These are phyloP conservation scores for Primulina eburnea DNA, from an alignment of 257 asterid genomes.

Conservation along the genomic window DNA sequence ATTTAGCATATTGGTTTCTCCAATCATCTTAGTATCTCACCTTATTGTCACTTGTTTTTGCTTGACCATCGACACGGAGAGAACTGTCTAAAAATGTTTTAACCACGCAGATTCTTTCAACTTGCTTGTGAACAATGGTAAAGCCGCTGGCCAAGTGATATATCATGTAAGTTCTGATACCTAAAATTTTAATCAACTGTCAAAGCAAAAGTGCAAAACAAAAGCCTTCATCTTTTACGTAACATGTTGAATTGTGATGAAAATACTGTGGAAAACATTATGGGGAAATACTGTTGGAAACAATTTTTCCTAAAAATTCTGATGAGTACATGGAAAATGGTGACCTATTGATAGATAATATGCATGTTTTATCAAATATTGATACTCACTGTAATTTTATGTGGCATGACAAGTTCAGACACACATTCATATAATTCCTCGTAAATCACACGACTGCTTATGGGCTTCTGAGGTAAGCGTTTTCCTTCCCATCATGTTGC, in stretches of 20 bases:
- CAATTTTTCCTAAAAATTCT: neutral
- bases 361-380: slow-evolving; percentile 12
- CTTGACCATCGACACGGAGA: neutral
- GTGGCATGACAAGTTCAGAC: slow-evolving; percentile 59
- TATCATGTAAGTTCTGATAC: slow-evolving; percentile 59
- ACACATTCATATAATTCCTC: slow-evolving; percentile 94
- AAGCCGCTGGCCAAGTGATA: slow-evolving; percentile 91
- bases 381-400: slow-evolving; percentile 26
- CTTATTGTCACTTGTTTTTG: neutral
- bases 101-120: slow-evolving; percentile 79
- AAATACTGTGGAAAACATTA: too few species aligned
- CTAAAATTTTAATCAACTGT: neutral
- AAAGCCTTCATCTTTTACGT: neutral
- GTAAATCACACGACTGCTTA: slow-evolving; percentile 78
- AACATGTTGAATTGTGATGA: neutral
- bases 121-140: slow-evolving; percentile 92
- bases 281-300: neutral
- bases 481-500: neutral
- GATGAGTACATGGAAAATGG: neutral
- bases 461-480: slow-evolving; percentile 88
- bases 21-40: neutral
- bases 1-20: neutral
- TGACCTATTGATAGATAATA: neutral
- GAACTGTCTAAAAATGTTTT: neutral
- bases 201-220: neutral